A percentile compares a stretch with the other conserved stretches of the same genome.
phyloP scores from a whole-genome alignment of 305 asterid species.

The Salvia sclarea region DNA sequence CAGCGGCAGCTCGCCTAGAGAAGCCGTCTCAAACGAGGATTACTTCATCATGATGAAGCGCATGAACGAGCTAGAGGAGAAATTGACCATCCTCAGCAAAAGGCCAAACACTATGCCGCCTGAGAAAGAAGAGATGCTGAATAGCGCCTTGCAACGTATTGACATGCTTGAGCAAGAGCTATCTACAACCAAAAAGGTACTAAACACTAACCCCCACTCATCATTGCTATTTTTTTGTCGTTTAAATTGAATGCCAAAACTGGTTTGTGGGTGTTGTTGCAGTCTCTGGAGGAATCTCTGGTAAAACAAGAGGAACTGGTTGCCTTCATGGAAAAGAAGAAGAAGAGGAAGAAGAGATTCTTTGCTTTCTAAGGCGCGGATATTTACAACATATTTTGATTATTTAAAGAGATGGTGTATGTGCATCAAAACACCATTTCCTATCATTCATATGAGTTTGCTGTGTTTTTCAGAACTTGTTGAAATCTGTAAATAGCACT shows the following conservation, averaged over 20 bases:
- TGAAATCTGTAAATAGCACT: slow-evolving; percentile 30
- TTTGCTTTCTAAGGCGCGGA: slow-evolving; percentile 46
- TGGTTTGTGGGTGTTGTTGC: slow-evolving; percentile 14
- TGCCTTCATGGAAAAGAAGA: slow-evolving; percentile 64
- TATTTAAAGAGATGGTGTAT: slow-evolving; percentile 24
- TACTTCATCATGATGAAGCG: slow-evolving; percentile 73
- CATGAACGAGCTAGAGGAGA: slow-evolving; percentile 77
- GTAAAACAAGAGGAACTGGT: slow-evolving; percentile 54
- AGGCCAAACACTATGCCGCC: slow-evolving; percentile 64
- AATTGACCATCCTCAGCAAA: slow-evolving; percentile 46
- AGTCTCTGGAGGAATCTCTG: slow-evolving; percentile 61
- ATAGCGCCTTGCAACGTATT: slow-evolving; percentile 59
- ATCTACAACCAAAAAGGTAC: slow-evolving; percentile 63
- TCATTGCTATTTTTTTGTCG: not conserved
- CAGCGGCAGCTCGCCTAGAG: slow-evolving; percentile 22
- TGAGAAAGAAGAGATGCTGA: slow-evolving; percentile 72
- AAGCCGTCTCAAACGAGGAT: slow-evolving; percentile 52
- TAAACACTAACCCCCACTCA: too few relatives aligned
- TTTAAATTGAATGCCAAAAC: not conserved
- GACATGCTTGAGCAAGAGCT: slow-evolving; percentile 67
- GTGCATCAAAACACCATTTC: not conserved
- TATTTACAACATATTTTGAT: not conserved
- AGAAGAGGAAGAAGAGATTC: slow-evolving; percentile 62
- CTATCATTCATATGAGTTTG: slow-evolving; percentile 4
- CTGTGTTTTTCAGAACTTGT: slow-evolving; percentile 27